Percentiles rank a stretch among this genome's conserved stretches.
Conservation (phyloP, 139 green algal species). For the Chlorella vulgaris region DNA sequence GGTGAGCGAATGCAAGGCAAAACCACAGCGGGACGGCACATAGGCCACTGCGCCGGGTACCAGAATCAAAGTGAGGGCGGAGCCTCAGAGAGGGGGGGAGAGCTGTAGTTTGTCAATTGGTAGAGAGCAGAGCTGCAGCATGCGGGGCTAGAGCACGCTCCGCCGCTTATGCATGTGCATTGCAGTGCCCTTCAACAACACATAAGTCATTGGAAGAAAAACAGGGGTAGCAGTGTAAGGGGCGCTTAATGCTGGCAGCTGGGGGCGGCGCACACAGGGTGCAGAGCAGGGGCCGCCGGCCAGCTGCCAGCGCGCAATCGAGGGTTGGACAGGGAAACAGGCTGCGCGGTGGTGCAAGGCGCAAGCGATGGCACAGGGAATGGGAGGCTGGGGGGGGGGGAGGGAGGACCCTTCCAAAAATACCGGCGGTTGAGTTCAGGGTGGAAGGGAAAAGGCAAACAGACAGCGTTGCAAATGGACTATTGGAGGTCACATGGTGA, state of each 20-base stretch:
- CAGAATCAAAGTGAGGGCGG: constrained; percentile 2
- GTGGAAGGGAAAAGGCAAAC: not conserved
- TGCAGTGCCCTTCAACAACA: not conserved
- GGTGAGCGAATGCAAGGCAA: not conserved
- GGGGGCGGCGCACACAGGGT: too few relatives aligned
- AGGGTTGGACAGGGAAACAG: not conserved
- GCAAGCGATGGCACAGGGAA: constrained; percentile 10
- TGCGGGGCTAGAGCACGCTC: constrained; percentile 23
- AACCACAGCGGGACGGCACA: constrained; percentile 11
- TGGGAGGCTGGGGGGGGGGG: not conserved
- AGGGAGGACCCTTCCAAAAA: constrained; percentile 24
- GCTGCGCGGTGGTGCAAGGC: not conserved
- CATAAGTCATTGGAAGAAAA: too few relatives aligned
- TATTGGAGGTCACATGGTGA: too few relatives aligned
- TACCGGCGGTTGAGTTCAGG: not conserved
- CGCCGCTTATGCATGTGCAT: not conserved
- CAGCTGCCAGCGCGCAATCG: too few relatives aligned
- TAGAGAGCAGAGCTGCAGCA: not conserved
- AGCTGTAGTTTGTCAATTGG: not conserved
- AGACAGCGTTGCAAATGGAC: too few relatives aligned
- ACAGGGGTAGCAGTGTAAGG: too few relatives aligned
- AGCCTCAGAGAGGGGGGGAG: not conserved
- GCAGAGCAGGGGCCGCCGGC: too few relatives aligned
- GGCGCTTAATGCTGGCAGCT: too few relatives aligned
- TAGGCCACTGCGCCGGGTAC: constrained; percentile 16